These are phyloP conservation scores for Periconia sp. DNA, from an alignment of 2,329 filamentous ascomycete genomes.

Conservation along the genomic window DNA sequence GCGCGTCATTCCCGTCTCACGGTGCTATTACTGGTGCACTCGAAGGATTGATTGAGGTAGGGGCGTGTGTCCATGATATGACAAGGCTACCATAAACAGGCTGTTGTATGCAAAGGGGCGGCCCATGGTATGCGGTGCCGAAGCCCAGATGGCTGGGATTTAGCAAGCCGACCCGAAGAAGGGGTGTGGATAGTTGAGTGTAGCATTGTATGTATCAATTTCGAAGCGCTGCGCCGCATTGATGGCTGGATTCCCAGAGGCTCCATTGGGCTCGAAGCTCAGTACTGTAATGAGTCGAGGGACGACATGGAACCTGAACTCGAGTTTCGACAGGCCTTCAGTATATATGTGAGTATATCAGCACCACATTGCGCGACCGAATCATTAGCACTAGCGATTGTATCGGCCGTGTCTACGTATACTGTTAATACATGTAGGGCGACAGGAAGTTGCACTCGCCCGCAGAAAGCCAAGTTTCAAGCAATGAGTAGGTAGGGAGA, in stretches of 20 bases:
- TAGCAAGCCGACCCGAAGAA: not conserved
- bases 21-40: too few species aligned
- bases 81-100: too few species aligned
- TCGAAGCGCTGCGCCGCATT: conserved; percentile 5
- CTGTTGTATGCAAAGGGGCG: not conserved
- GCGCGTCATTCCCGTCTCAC: too few species aligned
- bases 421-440: too few species aligned
- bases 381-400: conserved; percentile 5
- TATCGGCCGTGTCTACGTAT: not conserved
- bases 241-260: not conserved
- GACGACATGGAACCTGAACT: conserved; percentile 7
- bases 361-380: conserved; percentile 4
- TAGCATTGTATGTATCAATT: not conserved
- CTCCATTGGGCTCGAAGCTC: conserved; percentile 4
- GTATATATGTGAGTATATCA: conserved; percentile 1
- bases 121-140: not conserved
- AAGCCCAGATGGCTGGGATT: not conserved
- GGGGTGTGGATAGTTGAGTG: not conserved
- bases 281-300: not conserved
- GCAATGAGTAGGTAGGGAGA: not conserved
- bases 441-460: too few species aligned
- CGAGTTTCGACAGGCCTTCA: conserved; percentile 2
- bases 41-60: too few species aligned
- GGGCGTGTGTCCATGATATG: too few species aligned
- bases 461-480: not conserved